Conservation (phyloP, 106 monocot genomes). For the Phalaenopsis aphrodite region DNA sequence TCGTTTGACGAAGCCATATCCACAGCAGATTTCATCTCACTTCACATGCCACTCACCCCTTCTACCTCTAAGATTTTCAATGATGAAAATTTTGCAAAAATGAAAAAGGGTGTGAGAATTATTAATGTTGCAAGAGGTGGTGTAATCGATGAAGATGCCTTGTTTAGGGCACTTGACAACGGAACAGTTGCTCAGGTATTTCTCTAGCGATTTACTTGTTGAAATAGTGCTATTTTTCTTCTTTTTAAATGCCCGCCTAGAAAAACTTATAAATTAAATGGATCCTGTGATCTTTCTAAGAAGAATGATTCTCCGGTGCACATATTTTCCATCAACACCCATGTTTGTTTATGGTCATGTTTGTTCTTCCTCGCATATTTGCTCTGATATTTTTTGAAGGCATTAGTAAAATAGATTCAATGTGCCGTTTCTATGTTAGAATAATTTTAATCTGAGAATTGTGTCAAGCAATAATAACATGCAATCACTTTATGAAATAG, state of each 20-base stretch:
- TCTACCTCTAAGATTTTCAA: conserved; percentile 72
- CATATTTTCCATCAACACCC: too few relatives aligned
- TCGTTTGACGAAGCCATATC: conserved; percentile 79
- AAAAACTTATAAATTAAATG: background rate
- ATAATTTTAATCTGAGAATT: too few relatives aligned
- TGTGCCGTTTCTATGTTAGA: too few relatives aligned
- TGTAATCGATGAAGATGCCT: conserved; percentile 84
- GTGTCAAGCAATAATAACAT: too few relatives aligned
- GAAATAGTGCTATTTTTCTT: background rate
- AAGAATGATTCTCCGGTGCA: too few relatives aligned
- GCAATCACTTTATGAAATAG: too few relatives aligned
- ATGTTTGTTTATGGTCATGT: too few relatives aligned
- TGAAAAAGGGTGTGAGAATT: conserved; percentile 76
- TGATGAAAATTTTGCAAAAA: conserved; percentile 61
- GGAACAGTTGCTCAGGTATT: conserved; percentile 82
- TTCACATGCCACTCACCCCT: conserved; percentile 87
- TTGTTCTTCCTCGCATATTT: too few relatives aligned
- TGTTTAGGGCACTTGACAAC: conserved; percentile 77
- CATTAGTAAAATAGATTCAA: too few relatives aligned
- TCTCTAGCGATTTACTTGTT: background rate
- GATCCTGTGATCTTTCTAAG: too few relatives aligned
- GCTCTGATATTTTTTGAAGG: too few relatives aligned
- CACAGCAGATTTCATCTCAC: conserved; percentile 78
- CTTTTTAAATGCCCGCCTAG: too few relatives aligned
- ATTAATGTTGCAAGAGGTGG: conserved; percentile 91